A percentile compares a stretch with the other conserved stretches of the same genome.
These are phyloP conservation scores for Blastobotrys chiropterorum DNA, from an alignment of 805 yeast genomes.

Conservation along the genomic window DNA sequence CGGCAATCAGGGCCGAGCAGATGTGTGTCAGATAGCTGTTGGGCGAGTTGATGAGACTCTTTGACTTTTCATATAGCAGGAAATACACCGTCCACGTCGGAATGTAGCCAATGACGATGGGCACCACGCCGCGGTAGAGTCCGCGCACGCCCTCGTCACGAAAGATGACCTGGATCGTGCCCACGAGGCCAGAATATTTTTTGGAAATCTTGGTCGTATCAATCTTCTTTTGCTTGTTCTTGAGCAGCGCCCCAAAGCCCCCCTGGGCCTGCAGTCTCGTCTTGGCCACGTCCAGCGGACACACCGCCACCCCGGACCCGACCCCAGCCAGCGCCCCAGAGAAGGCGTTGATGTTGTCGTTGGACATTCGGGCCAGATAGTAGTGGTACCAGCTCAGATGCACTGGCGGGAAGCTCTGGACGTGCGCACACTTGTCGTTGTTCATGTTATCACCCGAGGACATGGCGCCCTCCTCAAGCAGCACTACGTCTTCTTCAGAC, in stretches of 20 bases:
- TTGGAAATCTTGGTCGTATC: conserved; percentile 2
- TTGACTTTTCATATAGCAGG: conserved; percentile 78
- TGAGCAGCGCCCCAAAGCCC: conserved; percentile 26
- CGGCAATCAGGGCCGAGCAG: conserved; percentile 76
- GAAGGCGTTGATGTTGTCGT: conserved; percentile 52
- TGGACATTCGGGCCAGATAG: conserved; percentile 10
- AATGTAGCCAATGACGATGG: conserved; percentile 88
- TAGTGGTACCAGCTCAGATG: conserved; percentile 1
- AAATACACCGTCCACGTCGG: conserved; percentile 98
- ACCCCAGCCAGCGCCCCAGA: conserved; percentile 96
- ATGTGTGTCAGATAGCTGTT: conserved; percentile 27
- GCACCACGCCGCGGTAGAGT: conserved; percentile 81
- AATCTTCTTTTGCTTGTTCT: conserved; percentile 4
- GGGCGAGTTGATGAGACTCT: conserved; percentile 34
- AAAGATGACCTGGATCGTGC: conserved; percentile 60
- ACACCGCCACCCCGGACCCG: conserved; percentile 79
- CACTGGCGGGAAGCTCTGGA: not conserved
- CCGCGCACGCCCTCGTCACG: conserved; percentile 79
- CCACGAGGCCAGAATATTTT: conserved; percentile 28
- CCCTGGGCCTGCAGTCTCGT: conserved; percentile 94
- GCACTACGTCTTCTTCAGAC: conserved; percentile 7
- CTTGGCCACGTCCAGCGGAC: conserved; percentile 94
- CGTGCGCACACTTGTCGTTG: not conserved
- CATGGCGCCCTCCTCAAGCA: not conserved
- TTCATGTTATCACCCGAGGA: not conserved